These are phyloP conservation scores for Fusarium sp. DNA, from an alignment of 2,329 filamentous ascomycete species.

Conservation along the genomic window DNA sequence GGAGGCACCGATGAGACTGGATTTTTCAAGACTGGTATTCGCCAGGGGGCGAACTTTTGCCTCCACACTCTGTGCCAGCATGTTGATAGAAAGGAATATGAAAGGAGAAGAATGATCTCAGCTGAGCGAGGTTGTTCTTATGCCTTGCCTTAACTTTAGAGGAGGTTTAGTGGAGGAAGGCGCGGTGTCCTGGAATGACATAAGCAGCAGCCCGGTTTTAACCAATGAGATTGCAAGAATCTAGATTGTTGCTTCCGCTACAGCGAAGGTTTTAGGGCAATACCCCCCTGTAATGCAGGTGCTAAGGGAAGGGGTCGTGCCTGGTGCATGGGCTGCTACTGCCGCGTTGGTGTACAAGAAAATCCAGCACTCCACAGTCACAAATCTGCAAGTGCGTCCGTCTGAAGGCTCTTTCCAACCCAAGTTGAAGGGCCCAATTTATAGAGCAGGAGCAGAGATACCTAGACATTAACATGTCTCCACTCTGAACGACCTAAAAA, in stretches of 20 bases:
- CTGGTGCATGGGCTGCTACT: too few species aligned
- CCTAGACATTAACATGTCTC: not conserved
- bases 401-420: not conserved
- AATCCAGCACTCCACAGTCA: not conserved
- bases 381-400: not conserved
- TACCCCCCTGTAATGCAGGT: too few species aligned
- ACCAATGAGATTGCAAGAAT: too few species aligned
- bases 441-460: not conserved
- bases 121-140: too few species aligned
- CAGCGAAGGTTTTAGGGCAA: too few species aligned
- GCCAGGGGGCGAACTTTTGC: conserved; percentile 55
- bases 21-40: conserved; percentile 54
- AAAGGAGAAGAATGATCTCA: too few species aligned
- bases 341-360: not conserved
- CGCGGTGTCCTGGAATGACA: too few species aligned
- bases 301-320: too few species aligned
- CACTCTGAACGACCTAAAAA: not conserved
- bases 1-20: conserved; percentile 54
- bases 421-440: not conserved
- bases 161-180: too few species aligned
- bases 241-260: too few species aligned
- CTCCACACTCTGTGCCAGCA: conserved; percentile 50
- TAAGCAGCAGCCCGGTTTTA: too few species aligned
- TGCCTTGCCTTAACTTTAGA: too few species aligned
- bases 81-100: conserved; percentile 27